Percentiles rank a stretch among this genome's conserved stretches.
Evolutionary conservation across 768 basidiomycete genomes (phyloP).

Genomic region (Mycena sanguinolenta): DNA sequence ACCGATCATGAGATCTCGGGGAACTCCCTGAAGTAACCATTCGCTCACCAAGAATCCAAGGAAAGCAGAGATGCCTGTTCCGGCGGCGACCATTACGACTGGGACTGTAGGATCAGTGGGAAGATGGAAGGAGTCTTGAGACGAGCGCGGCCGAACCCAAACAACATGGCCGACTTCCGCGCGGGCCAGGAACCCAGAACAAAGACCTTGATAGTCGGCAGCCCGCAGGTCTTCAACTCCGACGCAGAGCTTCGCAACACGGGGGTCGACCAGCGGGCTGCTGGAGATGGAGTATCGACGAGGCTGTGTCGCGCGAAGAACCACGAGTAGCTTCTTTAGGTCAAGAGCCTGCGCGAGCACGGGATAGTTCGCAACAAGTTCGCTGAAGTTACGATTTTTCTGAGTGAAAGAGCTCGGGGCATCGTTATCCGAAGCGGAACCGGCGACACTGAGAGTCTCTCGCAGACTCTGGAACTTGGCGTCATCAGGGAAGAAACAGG

Average conservation of each 20-base stretch:
- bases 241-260: conserved; percentile 22
- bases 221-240: conserved; percentile 29
- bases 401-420: neutral
- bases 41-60: conserved; percentile 31
- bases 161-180: conserved; percentile 18
- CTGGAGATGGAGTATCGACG: conserved; percentile 32
- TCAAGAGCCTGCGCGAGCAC: conserved; percentile 16
- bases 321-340: conserved; percentile 23
- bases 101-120: conserved; percentile 27
- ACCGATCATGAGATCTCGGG: too few species aligned
- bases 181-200: conserved; percentile 30
- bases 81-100: conserved; percentile 30
- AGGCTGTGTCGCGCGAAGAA: conserved; percentile 30
- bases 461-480: conserved; percentile 13
- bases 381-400: conserved; percentile 28
- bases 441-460: conserved; percentile 8
- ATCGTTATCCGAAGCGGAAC: neutral
- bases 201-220: conserved; percentile 26
- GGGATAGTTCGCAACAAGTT: conserved; percentile 23
- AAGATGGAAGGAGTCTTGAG: conserved; percentile 31
- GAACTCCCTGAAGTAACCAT: neutral
- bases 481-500: conserved; percentile 23
- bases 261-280: conserved; percentile 26
- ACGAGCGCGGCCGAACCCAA: conserved; percentile 21
- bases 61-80: conserved; percentile 28